Percentiles rank a stretch among this genome's conserved stretches.
phyloP scores from a whole-genome alignment of 345 rosid species.

The Melastoma malabathricum region DNA sequence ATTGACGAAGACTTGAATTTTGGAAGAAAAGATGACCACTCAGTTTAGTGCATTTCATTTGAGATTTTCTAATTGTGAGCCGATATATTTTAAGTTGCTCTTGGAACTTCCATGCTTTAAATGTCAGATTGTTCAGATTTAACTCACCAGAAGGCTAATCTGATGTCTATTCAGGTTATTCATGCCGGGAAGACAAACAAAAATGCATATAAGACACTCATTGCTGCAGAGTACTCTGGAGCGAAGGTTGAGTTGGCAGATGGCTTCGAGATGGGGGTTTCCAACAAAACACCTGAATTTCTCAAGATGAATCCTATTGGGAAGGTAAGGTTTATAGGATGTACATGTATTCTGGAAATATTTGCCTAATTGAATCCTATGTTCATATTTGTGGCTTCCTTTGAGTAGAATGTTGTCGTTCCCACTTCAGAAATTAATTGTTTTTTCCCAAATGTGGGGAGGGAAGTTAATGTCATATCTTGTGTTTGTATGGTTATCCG shows the following conservation, averaged over 20 bases:
- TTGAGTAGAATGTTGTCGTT: too few species aligned
- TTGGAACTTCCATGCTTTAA: too few species aligned
- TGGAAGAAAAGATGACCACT: too few species aligned
- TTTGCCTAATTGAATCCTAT: background rate
- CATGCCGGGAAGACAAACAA: conserved; percentile 46
- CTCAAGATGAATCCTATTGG: conserved; percentile 89
- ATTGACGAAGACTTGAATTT: too few species aligned
- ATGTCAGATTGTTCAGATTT: background rate
- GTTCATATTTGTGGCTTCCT: background rate
- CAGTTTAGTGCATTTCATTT: too few species aligned
- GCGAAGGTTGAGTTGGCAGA: conserved; percentile 43
- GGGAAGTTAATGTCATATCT: too few species aligned
- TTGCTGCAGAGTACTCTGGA: conserved; percentile 72
- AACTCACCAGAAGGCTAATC: background rate
- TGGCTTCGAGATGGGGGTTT: conserved; percentile 68
- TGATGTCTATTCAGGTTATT: conserved; percentile 29
- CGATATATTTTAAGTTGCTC: too few species aligned
- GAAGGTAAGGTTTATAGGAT: conserved; percentile 29
- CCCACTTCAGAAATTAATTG: too few species aligned
- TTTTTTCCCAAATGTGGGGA: too few species aligned
- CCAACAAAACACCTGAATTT: conserved; percentile 72
- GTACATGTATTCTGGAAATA: too few species aligned
- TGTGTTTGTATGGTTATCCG: too few species aligned
- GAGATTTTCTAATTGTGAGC: too few species aligned
- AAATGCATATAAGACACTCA: conserved; percentile 51